Base-by-base conservation (phyloP, 352 stramenopile species). In the Phytophthora chlamydospora region DNA sequence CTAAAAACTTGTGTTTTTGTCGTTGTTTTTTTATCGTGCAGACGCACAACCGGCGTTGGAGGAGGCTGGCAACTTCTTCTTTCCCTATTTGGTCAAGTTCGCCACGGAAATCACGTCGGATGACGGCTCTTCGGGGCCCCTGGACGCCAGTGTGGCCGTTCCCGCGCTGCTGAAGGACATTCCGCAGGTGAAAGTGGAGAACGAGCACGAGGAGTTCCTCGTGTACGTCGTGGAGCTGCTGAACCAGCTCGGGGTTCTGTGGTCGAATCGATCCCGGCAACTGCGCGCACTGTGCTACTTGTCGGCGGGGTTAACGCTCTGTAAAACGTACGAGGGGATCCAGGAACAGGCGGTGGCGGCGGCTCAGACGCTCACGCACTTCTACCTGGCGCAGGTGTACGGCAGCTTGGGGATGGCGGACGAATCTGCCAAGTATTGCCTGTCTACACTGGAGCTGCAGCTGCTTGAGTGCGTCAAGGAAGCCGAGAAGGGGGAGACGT, bases 341-440 rank as follows among this genome's bases (percentile, higher is more conserved):
- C 48, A 62, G n/a, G 29, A 74, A 17, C 43, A 45, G 3, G 24
- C 50, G 14, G 43, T 67, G 24, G 47, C 55, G 2, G 52, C 61
- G 16, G 61, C 66, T 0, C 76, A 77, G 14, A 83, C 76, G 4
- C 78, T 88, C 50, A 61, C 80, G 35, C 71, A 88, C 32, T 91
- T 93, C 48, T 93, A 89, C 58, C 51, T 93, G 40, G 83, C 83
- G 6, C 83, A 93, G 41, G 69, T 90, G 29, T 93, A 87, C 42
- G 76, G 75, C 13, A 68, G 62, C 9, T 71, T 93, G 14, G 58
- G 79, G 7, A 51, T 73, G 33, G 61, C 78, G 1, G 74, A 84
- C 17, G 69, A 78, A 24, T 90, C 83, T 13, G 81, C 83, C 8
- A 64, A 53, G 58, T 88, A 79, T 50, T 93, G 83, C 43, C 58